Conservation (phyloP, 306 rosid genomes). For the Cyclanthera cordifolia region DNA sequence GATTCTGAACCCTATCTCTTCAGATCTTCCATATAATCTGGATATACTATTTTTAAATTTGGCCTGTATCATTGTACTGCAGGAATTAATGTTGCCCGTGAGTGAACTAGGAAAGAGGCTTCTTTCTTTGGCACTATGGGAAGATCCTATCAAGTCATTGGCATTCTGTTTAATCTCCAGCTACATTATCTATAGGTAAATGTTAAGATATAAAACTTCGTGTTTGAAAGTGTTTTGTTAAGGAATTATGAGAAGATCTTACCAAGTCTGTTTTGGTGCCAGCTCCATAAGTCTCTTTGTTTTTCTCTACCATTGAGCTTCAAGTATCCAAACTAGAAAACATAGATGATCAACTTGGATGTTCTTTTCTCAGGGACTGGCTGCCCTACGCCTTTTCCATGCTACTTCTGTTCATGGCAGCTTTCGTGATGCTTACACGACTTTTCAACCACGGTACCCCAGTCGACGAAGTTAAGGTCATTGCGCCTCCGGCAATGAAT, state of each 20-base stretch:
- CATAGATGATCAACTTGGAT: conserved; percentile 9
- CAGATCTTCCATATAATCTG: not conserved
- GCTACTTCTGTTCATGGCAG: conserved; percentile 32
- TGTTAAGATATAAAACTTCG: conserved; percentile 9
- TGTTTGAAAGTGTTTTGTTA: too few species aligned
- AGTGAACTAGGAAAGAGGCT: conserved; percentile 49
- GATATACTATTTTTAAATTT: too few species aligned
- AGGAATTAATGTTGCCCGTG: conserved; percentile 80
- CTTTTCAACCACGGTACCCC: conserved; percentile 40
- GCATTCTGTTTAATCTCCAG: conserved; percentile 54
- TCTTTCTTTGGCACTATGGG: conserved; percentile 68
- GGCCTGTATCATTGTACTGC: conserved; percentile 20
- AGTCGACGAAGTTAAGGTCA: conserved; percentile 49
- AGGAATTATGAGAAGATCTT: too few species aligned
- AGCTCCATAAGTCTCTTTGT: too few species aligned
- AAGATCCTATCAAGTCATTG: conserved; percentile 68
- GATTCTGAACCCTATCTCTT: not conserved
- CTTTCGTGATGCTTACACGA: conserved; percentile 57
- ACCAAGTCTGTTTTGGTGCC: too few species aligned
- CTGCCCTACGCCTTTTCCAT: conserved; percentile 48
- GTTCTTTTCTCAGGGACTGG: conserved; percentile 57
- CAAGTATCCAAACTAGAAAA: not conserved
- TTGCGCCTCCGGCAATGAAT: conserved; percentile 71
- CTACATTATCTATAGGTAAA: conserved; percentile 73
- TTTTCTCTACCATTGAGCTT: not conserved